Base-by-base conservation (phyloP, 1,284 basidiomycete species). In the Leccinum pachyderme region DNA sequence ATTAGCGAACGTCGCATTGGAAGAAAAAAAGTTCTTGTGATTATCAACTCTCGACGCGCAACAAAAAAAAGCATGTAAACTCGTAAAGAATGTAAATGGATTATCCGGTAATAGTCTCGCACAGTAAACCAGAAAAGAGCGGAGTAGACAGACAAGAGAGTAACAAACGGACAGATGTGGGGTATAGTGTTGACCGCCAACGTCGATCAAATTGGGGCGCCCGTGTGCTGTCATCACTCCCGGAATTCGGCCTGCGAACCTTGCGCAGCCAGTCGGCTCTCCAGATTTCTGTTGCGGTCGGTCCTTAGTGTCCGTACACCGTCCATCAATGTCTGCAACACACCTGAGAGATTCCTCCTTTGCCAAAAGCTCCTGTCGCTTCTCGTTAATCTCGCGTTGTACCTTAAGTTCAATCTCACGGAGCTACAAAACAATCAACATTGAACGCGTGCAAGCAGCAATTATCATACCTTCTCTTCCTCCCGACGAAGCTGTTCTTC, bases 331-430 rank as follows among this genome's bases (percentile, higher is more conserved):
- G 25, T 18, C 4, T 6, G 8, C 32, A 33, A 66, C 77, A 54
- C 59, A 89, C 88, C 89, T 83, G 67, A 91, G 86, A 39, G 89
- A 89, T 74, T 95, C 93, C 72, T 95, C 93, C 73, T 95, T 96
- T 48, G 93, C 93, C 67, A 95, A 75, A 61, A 99, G 77, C 73
- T 99, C 96, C 73, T 99, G 97, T 69, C 95, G 83, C 82, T 98
- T 98, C 81, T 99, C 93, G 75, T 93, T 93, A 76, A 99, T 96
- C 81, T 99, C 97, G 58, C 97, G 87, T 75, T 98, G 96, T 37
- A 98, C 95, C 73, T 94, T 95, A 73, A 98, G 83, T 73, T 99
- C 97, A 72, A 98, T 95, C 77, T 99, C 97, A 65, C 96, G 92
- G 61, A 99, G 81, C 87, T 93, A 70, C 50, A 24, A 52, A 58